Evolutionary conservation across 2,329 filamentous ascomycete species (phyloP).

Genomic region (Corynespora cassiicola): DNA sequence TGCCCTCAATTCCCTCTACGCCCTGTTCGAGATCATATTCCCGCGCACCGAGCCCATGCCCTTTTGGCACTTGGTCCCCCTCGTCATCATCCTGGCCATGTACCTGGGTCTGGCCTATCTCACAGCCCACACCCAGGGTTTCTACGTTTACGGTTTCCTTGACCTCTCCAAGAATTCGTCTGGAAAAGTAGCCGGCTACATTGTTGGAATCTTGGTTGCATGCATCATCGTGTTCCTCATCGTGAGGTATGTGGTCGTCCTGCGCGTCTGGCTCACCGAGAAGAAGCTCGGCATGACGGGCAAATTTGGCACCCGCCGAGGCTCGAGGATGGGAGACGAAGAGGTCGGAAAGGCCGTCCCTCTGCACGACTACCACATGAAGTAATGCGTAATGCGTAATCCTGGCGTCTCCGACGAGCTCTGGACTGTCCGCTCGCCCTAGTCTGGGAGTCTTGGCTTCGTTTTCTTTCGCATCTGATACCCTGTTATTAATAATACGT

Average conservation of each 20-base stretch:
- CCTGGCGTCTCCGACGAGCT: no score
- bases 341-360: conserved; percentile 25
- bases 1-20: conserved; percentile 74
- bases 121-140: conserved; percentile 71
- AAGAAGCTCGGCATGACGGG: conserved; percentile 49
- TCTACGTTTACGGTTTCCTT: conserved; percentile 83
- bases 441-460: no score
- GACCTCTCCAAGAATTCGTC: conserved; percentile 59
- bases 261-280: conserved; percentile 53
- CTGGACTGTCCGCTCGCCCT: no score
- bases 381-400: no score
- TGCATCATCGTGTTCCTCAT: conserved; percentile 49
- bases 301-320: conserved; percentile 32
- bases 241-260: conserved; percentile 47
- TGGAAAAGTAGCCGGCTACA: conserved; percentile 68
- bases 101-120: conserved; percentile 80
- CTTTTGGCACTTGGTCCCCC: conserved; percentile 70
- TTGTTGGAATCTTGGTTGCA: conserved; percentile 56
- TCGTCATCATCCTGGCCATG: conserved; percentile 72
- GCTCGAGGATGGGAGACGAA: conserved; percentile 10
- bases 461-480: conserved; percentile 10
- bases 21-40: conserved; percentile 76
- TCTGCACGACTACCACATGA: conserved; percentile 24
- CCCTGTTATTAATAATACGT: conserved; percentile 11
- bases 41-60: conserved; percentile 69